These are phyloP conservation scores for Daldinia decipiens DNA, from an alignment of 495 filamentous ascomycete genomes.

Conservation along the genomic window DNA sequence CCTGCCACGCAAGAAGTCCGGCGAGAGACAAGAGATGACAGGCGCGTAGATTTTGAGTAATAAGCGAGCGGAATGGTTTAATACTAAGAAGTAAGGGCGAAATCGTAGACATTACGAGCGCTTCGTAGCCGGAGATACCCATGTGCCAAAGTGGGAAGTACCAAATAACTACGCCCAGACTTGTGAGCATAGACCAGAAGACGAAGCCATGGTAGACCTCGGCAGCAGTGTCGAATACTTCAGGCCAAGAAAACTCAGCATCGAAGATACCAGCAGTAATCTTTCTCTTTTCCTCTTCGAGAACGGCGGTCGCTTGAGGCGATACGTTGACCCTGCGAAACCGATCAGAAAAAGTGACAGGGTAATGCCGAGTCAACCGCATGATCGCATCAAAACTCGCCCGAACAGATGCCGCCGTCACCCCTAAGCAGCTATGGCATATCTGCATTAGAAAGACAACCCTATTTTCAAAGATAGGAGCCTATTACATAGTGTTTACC, in stretches of 20 bases:
- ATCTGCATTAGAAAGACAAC: neutral
- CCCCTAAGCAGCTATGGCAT: slow-evolving; percentile 8
- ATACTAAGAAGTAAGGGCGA: slow-evolving; percentile 86
- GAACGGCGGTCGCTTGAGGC: slow-evolving; percentile 73
- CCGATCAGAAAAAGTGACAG: slow-evolving; percentile 53
- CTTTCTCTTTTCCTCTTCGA: slow-evolving; percentile 91
- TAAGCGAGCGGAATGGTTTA: slow-evolving; percentile 70
- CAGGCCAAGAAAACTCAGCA: slow-evolving; percentile 75
- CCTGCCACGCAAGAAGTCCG: slow-evolving; percentile 82
- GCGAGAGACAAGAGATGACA: slow-evolving; percentile 79
- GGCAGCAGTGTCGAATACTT: slow-evolving; percentile 81
- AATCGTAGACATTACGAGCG: slow-evolving; percentile 82
- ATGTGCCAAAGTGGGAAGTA: slow-evolving; percentile 99
- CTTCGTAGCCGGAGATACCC: slow-evolving; percentile 98
- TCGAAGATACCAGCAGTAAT: slow-evolving; percentile 75
- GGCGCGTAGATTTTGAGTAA: slow-evolving; percentile 72
- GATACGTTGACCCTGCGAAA: slow-evolving; percentile 65
- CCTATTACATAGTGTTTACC: neutral
- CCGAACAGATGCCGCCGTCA: slow-evolving; percentile 31
- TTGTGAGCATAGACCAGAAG: slow-evolving; percentile 95
- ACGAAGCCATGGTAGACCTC: slow-evolving; percentile 96
- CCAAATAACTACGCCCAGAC: slow-evolving; percentile 89
- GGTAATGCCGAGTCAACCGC: slow-evolving; percentile 1
- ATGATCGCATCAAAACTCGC: slow-evolving; percentile 47
- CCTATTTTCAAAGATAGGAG: slow-evolving; percentile 7